phyloP scores from a whole-genome alignment of 2,329 filamentous ascomycete genomes.

The Decorospora gaudefroyi region DNA sequence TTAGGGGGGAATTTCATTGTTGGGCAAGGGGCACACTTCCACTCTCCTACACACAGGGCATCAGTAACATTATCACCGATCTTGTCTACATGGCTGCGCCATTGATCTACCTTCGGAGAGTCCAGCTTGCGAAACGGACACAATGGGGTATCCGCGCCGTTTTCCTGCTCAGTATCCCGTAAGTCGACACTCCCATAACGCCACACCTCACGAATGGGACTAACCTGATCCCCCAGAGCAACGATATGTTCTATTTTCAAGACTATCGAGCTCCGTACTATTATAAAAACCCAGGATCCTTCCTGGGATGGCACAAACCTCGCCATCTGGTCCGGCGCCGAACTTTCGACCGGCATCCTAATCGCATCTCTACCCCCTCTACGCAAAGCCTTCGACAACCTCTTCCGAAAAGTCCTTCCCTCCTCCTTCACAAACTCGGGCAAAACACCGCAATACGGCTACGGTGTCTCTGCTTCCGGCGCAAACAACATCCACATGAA shows the following conservation, averaged over 20 bases:
- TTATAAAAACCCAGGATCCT: conserved; percentile 29
- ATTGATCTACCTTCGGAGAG: conserved; percentile 32
- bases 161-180: conserved; percentile 39
- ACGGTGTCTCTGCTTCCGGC: conserved; percentile 11
- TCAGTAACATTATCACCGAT: conserved; percentile 39
- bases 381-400: conserved; percentile 30
- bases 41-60: conserved; percentile 33
- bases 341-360: conserved; percentile 29
- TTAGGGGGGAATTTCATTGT: conserved; percentile 22
- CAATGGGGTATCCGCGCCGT: conserved; percentile 38
- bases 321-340: conserved; percentile 33
- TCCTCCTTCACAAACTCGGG: conserved; percentile 14
- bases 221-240: conserved; percentile 19
- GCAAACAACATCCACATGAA: conserved; percentile 18
- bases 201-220: background rate
- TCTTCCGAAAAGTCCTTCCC: conserved; percentile 26
- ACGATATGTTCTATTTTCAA: conserved; percentile 40
- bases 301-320: conserved; percentile 35
- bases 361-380: conserved; percentile 34
- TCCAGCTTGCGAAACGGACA: conserved; percentile 31
- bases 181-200: conserved; percentile 7
- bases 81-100: conserved; percentile 37
- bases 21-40: conserved; percentile 29
- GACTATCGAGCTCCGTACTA: conserved; percentile 28
- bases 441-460: conserved; percentile 20